Conservation (phyloP, 2,329 filamentous ascomycete species). For the Tolypocladium sp. region DNA sequence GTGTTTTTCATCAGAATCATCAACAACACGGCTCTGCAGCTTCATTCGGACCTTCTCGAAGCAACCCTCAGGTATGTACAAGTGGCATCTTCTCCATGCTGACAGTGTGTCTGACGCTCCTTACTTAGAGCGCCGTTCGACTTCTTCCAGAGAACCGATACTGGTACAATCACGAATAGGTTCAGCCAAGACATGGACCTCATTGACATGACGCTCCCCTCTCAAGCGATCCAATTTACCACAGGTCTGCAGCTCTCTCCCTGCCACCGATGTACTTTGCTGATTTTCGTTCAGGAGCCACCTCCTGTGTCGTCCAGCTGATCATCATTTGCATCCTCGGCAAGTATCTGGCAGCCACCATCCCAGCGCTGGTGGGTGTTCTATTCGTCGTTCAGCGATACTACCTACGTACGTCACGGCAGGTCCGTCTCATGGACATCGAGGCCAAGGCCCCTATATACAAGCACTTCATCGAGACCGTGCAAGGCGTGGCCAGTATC, state of each 20-base stretch:
- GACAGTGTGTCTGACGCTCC: background rate
- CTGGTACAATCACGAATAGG: constrained; percentile 25
- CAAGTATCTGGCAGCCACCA: constrained; percentile 30
- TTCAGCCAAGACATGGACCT: constrained; percentile 29
- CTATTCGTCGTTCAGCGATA: constrained; percentile 10
- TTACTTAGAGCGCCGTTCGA: background rate
- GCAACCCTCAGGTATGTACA: constrained; percentile 10
- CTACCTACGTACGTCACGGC: constrained; percentile 19
- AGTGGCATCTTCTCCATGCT: background rate
- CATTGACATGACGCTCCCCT: constrained; percentile 22
- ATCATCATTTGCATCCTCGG: constrained; percentile 14
- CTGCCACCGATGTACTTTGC: background rate
- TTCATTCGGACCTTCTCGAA: constrained; percentile 21
- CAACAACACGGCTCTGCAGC: constrained; percentile 10
- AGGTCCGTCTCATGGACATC: constrained; percentile 17
- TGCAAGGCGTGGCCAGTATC: constrained; percentile 14
- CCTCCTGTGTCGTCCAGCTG: background rate
- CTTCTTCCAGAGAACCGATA: constrained; percentile 12
- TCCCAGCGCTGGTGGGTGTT: constrained; percentile 18
- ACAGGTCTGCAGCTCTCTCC: constrained; percentile 1
- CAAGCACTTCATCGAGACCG: constrained; percentile 14
- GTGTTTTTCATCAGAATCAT: background rate
- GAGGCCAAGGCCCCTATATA: constrained; percentile 18
- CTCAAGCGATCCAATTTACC: background rate
- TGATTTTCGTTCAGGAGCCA: constrained; percentile 6